A percentile compares a stretch with the other conserved stretches of the same genome.
Evolutionary conservation across 352 stramenopile genomes (phyloP).

Genomic region (Pseudoperonospora humuli): DNA sequence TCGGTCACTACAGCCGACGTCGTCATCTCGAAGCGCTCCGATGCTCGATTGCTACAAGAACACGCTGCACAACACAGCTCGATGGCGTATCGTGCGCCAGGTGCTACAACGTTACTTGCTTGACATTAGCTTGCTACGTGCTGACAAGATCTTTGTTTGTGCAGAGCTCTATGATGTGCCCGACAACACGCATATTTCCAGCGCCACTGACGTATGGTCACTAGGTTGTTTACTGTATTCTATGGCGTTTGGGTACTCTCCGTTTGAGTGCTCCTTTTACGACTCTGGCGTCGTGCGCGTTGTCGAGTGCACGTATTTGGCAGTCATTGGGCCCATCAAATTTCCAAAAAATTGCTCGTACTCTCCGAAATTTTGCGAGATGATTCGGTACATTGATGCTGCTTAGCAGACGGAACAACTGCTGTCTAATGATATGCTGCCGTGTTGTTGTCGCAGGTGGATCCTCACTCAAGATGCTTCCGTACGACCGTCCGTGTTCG

Average conservation of each 20-base stretch:
- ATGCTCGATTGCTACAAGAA: conserved; percentile 82
- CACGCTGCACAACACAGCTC: conserved; percentile 76
- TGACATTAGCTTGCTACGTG: not conserved
- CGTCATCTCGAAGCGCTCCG: conserved; percentile 53
- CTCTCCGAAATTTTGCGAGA: conserved; percentile 52
- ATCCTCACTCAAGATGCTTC: conserved; percentile 52
- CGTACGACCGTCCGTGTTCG: conserved; percentile 48
- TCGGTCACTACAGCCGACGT: conserved; percentile 61
- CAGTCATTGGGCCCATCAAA: conserved; percentile 78
- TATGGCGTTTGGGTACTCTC: conserved; percentile 86
- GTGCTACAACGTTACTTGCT: conserved; percentile 16
- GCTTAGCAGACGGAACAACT: not conserved
- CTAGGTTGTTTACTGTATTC: conserved; percentile 85
- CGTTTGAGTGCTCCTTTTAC: conserved; percentile 83
- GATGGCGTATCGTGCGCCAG: conserved; percentile 82
- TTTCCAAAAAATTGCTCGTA: conserved; percentile 58
- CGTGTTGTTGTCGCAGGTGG: conserved; percentile 31
- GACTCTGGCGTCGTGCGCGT: conserved; percentile 55
- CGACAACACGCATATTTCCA: conserved; percentile 59
- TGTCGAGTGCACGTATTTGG: conserved; percentile 81
- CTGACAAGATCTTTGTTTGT: conserved; percentile 1
- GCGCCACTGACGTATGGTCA: conserved; percentile 81
- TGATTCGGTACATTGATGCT: conserved; percentile 46
- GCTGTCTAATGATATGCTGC: conserved; percentile 7
- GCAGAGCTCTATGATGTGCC: conserved; percentile 85